Evolutionary conservation across 768 basidiomycete species (phyloP).

Genomic region (Gautieria morchelliformis): DNA sequence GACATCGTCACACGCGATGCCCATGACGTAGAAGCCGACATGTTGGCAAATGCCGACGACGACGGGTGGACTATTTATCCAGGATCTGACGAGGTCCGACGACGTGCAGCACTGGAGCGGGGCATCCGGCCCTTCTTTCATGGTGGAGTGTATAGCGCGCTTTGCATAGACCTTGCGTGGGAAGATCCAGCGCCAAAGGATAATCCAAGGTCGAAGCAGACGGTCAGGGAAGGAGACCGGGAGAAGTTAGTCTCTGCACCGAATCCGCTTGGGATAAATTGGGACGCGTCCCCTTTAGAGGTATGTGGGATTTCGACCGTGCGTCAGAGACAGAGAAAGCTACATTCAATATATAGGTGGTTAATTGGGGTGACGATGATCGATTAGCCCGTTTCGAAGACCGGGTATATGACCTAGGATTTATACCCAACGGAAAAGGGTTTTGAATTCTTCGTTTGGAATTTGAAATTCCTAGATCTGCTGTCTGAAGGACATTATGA

Average conservation of each 20-base stretch:
- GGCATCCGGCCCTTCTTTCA: slow-evolving; percentile 18
- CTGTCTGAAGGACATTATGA: no score
- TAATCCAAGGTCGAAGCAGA: not conserved
- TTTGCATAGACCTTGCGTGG: slow-evolving; percentile 15
- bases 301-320: not conserved
- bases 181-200: slow-evolving; percentile 9
- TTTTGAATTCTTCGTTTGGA: slow-evolving; percentile 2
- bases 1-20: not conserved
- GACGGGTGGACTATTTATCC: slow-evolving; percentile 17
- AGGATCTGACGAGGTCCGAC: slow-evolving; percentile 10
- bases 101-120: slow-evolving; percentile 17
- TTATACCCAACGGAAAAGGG: slow-evolving; percentile 8
- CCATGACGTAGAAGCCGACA: slow-evolving; percentile 15
- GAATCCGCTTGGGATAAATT: not conserved
- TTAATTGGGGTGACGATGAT: slow-evolving; percentile 10
- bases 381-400: slow-evolving; percentile 8
- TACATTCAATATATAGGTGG: not conserved
- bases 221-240: not conserved
- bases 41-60: slow-evolving; percentile 20
- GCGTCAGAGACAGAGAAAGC: not conserved
- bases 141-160: slow-evolving; percentile 11
- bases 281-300: not conserved
- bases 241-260: not conserved
- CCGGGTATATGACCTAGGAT: slow-evolving; percentile 10
- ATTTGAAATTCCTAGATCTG: no score